Evolutionary conservation across 805 yeast species (phyloP).

Genomic region (Saturnispora gosingensis): DNA sequence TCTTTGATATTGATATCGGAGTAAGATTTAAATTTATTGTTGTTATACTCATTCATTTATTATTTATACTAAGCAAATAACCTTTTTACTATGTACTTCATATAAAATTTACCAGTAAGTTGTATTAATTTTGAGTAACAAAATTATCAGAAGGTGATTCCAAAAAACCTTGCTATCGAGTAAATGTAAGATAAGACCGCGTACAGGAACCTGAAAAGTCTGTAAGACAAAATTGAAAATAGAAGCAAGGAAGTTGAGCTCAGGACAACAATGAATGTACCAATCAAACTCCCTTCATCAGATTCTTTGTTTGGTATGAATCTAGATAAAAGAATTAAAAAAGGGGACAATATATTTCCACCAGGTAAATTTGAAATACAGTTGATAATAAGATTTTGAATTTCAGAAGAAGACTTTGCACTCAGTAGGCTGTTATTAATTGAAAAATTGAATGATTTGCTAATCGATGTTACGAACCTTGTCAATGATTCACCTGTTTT

Average conservation of each 20-base stretch:
- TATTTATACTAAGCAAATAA: background rate
- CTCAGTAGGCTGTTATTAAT: conserved; percentile 1
- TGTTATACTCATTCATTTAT: background rate
- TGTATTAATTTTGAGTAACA: background rate
- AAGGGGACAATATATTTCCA: conserved; percentile 2
- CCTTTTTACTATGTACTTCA: background rate
- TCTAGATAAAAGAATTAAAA: conserved; percentile 3
- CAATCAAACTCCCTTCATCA: conserved; percentile 7
- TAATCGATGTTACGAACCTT: background rate
- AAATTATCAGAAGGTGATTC: background rate
- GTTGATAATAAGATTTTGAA: conserved; percentile 3
- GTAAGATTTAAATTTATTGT: background rate
- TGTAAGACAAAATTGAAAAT: background rate
- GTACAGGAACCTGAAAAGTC: background rate
- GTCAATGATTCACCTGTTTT: background rate
- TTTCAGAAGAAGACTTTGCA: conserved; percentile 4
- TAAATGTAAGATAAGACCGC: background rate
- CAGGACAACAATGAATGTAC: conserved; percentile 3
- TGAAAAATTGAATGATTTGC: background rate
- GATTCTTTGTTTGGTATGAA: conserved; percentile 6
- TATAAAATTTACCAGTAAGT: background rate
- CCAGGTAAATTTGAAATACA: conserved; percentile 8
- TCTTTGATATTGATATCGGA: background rate
- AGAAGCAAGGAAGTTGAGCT: background rate
- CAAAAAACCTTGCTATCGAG: background rate